Conservation (phyloP, 805 yeast genomes). For the Barnettozyma vustinii region DNA sequence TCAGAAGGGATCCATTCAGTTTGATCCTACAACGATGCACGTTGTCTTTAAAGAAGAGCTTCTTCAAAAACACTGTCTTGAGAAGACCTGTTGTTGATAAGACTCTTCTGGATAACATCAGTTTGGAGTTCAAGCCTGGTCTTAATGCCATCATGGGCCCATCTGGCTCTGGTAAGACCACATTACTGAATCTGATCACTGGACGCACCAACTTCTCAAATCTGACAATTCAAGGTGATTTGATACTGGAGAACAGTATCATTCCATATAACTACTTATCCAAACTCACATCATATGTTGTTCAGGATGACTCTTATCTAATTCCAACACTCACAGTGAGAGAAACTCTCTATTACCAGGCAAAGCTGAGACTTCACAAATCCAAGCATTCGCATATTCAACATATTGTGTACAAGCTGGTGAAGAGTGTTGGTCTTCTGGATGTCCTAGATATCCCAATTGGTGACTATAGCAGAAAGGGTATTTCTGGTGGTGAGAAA, state of each 20-base stretch:
- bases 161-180: slow-evolving; percentile 74
- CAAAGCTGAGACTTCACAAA: slow-evolving; percentile 54
- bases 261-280: slow-evolving; percentile 31
- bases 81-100: slow-evolving; percentile 9
- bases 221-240: slow-evolving; percentile 31
- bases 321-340: slow-evolving; percentile 68
- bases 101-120: slow-evolving; percentile 29
- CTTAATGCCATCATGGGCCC: slow-evolving; percentile 78
- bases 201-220: slow-evolving; percentile 39
- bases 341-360: slow-evolving; percentile 72
- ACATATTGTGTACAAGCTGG: slow-evolving; percentile 46
- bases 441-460: slow-evolving; percentile 29
- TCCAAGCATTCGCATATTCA: slow-evolving; percentile 39
- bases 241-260: slow-evolving; percentile 37
- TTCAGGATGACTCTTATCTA: slow-evolving; percentile 74
- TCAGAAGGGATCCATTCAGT: not conserved
- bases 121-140: slow-evolving; percentile 68
- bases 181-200: slow-evolving; percentile 58
- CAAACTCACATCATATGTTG: slow-evolving; percentile 60
- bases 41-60: slow-evolving; percentile 11
- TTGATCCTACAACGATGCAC: slow-evolving; percentile 11
- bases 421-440: slow-evolving; percentile 61
- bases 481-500: slow-evolving; percentile 77
- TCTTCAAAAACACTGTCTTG: slow-evolving; percentile 3
- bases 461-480: slow-evolving; percentile 55